Conservation (phyloP, 257 asterid species). For the Nicotiana tomentosiformis region DNA sequence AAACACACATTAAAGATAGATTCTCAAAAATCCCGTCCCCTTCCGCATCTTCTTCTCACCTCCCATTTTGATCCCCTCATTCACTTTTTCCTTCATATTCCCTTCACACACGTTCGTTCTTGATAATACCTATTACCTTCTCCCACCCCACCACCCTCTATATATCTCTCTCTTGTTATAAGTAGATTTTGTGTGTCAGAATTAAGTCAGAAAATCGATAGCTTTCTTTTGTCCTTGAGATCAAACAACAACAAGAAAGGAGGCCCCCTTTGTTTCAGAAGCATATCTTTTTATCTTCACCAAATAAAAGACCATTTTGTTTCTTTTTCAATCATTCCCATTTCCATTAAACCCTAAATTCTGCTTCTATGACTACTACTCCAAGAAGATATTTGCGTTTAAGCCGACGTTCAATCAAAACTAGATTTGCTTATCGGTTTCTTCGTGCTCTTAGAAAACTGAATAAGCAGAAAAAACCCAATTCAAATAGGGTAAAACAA, state of each 20-base stretch:
- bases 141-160: conserved; percentile 15
- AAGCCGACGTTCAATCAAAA: conserved; percentile 36
- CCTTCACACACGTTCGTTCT: conserved; percentile 34
- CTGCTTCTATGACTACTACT: background rate
- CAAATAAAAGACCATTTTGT: background rate
- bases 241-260: conserved; percentile 5
- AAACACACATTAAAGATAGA: conserved; percentile 34
- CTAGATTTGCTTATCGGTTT: conserved; percentile 44
- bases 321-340: conserved; percentile 6
- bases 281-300: conserved; percentile 34
- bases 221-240: conserved; percentile 40
- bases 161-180: conserved; percentile 16
- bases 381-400: conserved; percentile 2
- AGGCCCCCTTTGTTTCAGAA: conserved; percentile 65
- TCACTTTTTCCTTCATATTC: conserved; percentile 21
- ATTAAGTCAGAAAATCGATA: conserved; percentile 13
- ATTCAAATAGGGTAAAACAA: conserved; percentile 12
- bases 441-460: conserved; percentile 43
- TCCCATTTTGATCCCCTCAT: conserved; percentile 43
- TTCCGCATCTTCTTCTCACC: conserved; percentile 41
- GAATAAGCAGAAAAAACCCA: conserved; percentile 1
- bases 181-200: conserved; percentile 56
- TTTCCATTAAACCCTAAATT: conserved; percentile 36
- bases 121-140: conserved; percentile 10
- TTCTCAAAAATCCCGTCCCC: conserved; percentile 28